phyloP scores from a whole-genome alignment of 768 basidiomycete species.

The Mycena rebaudengoi region DNA sequence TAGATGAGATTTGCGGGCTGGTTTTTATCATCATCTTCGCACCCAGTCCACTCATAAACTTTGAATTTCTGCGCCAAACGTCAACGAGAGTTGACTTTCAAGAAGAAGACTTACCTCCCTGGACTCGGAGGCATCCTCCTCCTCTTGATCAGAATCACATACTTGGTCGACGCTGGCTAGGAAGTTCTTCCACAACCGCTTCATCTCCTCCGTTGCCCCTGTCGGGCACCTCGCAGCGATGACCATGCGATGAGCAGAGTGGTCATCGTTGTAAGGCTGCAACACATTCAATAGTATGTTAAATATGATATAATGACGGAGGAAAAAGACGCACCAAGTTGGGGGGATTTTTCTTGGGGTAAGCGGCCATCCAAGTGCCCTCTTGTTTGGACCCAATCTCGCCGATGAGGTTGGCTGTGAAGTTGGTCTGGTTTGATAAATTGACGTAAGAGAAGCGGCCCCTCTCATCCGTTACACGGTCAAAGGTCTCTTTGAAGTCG shows the following conservation, averaged over 20 bases:
- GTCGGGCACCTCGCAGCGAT: background rate
- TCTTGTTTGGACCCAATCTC: background rate
- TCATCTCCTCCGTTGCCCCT: background rate
- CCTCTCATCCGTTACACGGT: background rate
- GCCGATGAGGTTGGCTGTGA: background rate
- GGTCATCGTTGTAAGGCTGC: background rate
- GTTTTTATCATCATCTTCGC: background rate
- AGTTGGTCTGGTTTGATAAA: background rate
- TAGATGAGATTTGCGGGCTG: background rate
- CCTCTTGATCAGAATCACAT: background rate
- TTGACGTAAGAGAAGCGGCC: background rate
- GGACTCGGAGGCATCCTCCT: background rate
- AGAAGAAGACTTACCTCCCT: background rate
- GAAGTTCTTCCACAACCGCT: background rate
- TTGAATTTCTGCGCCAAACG: background rate
- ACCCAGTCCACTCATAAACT: background rate
- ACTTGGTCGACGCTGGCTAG: background rate
- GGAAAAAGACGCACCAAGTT: background rate
- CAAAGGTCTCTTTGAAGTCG: background rate
- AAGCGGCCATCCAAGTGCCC: constrained; percentile 1
- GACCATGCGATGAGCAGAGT: background rate
- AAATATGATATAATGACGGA: background rate
- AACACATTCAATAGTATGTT: background rate
- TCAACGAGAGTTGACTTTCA: background rate
- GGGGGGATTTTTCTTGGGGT: background rate